phyloP scores from a whole-genome alignment of 108 stramenopile species.

The Nannochloropsis oceanica region DNA sequence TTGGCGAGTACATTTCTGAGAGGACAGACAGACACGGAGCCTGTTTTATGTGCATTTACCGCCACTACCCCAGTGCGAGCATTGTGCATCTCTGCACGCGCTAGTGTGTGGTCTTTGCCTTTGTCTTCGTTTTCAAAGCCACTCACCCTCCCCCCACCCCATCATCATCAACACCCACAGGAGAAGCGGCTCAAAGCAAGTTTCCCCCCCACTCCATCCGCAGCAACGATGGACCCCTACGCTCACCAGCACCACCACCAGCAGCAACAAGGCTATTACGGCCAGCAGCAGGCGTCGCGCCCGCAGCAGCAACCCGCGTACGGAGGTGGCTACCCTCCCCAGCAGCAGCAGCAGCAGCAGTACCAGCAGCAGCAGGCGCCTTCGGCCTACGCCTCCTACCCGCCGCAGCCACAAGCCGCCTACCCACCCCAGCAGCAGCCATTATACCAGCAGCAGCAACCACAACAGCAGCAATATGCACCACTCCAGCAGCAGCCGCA shows the following conservation, averaged over 20 bases:
- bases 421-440: background rate
- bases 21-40: too few relatives aligned
- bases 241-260: background rate
- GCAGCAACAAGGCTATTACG: background rate
- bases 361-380: background rate
- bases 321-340: background rate
- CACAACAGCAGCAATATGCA: background rate
- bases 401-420: background rate
- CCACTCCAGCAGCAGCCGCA: background rate
- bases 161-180: background rate
- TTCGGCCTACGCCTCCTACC: background rate
- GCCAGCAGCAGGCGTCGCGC: background rate
- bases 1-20: too few relatives aligned
- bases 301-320: background rate
- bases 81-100: too few relatives aligned
- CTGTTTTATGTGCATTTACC: too few relatives aligned
- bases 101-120: background rate
- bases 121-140: background rate
- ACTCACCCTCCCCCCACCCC: background rate
- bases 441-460: background rate
- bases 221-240: background rate
- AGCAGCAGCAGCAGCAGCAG: background rate
- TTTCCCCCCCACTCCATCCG: background rate
- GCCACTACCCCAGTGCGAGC: too few relatives aligned
- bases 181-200: too few relatives aligned